Evolutionary conservation across 108 stramenopile species (phyloP), one percentile per base, ranked within the genome.

Genomic region (Nitzschia sp.): DNA sequence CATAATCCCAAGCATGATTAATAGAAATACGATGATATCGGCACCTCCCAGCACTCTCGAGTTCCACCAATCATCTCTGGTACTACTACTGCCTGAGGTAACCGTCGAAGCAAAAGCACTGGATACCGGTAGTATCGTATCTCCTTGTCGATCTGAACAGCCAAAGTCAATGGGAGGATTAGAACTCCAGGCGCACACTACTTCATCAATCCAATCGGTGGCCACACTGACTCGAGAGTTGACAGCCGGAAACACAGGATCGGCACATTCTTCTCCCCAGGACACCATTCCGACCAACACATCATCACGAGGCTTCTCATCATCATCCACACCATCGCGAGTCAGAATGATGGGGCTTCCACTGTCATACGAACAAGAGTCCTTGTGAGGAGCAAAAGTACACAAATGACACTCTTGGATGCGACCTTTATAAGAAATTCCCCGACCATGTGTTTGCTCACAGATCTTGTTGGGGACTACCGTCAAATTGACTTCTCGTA

Each of bases 201-300:
- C 63, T 1, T 53, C 26, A 16, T 53, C 19, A 16, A 89, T 85
- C 88, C 88, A 89, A 56, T 74, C 54, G 48, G 66, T 66, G 0
- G 38, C 77, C 2, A 17, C 28, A 27, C 76, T 72, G 22, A 85
- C 61, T 1, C 81, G 71, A 8, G 88, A 66, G 68, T 89, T 86
- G 2, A 86, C 85, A 28, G 79, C 82, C n/a, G 82, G 76, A 47
- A 71, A 68, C 5, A 26, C 34, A 3, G 23, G 21, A 6, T 57
- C 21, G 23, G 46, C 69, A 50, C 69, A 70, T 19, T 44, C 69
- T 29, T 33, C n/a, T 3, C 69, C 69, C 69, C 69, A 70, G 9
- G 47, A 52, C 21, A 52, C 48, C 30, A 70, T 30, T 0, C 69
- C 69, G 4, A 70, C 48, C 33, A 34, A 34, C 6, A 41, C 17